These are phyloP conservation scores for Talaromyces wortmannii DNA, from an alignment of 495 filamentous ascomycete genomes.

Conservation along the genomic window DNA sequence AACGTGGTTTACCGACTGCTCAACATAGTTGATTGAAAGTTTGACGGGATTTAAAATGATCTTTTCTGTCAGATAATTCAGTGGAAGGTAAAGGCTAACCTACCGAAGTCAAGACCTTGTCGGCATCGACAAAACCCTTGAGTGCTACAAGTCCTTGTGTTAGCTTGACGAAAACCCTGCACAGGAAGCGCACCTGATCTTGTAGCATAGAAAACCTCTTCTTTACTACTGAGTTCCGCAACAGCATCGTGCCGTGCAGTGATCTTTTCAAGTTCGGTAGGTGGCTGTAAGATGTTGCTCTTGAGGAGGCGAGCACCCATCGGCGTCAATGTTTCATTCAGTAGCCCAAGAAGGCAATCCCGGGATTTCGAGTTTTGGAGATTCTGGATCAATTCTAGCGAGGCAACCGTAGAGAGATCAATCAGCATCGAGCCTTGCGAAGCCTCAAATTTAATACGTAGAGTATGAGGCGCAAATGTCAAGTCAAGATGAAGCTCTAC, in stretches of 20 bases:
- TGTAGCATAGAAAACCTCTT: constrained; percentile 79
- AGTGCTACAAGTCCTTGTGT: constrained; percentile 40
- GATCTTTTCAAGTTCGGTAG: constrained; percentile 58
- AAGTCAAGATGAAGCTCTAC: constrained; percentile 60
- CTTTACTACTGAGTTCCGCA: constrained; percentile 74
- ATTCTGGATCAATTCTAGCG: constrained; percentile 88
- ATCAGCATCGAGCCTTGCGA: constrained; percentile 93
- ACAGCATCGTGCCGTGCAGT: constrained; percentile 71
- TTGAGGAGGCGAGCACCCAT: constrained; percentile 81
- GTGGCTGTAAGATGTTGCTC: constrained; percentile 84
- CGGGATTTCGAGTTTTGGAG: constrained; percentile 66
- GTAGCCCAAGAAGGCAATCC: constrained; percentile 71
- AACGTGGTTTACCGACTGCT: constrained; percentile 79
- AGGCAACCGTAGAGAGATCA: constrained; percentile 75
- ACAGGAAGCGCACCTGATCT: constrained; percentile 44
- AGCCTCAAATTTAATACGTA: constrained; percentile 81
- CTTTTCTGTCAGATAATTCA: constrained; percentile 27
- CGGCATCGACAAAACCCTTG: constrained; percentile 58
- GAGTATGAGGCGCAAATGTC: constrained; percentile 66
- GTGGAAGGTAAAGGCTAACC: constrained; percentile 4
- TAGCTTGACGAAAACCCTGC: not conserved
- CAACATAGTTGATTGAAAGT: constrained; percentile 56
- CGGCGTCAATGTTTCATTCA: constrained; percentile 80
- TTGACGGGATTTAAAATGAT: constrained; percentile 62
- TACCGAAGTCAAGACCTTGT: constrained; percentile 29